Percentiles rank a stretch among this genome's conserved stretches.
These are phyloP conservation scores for Fermentozyma sake DNA, from an alignment of 1,139 yeast species.

Conservation along the genomic window DNA sequence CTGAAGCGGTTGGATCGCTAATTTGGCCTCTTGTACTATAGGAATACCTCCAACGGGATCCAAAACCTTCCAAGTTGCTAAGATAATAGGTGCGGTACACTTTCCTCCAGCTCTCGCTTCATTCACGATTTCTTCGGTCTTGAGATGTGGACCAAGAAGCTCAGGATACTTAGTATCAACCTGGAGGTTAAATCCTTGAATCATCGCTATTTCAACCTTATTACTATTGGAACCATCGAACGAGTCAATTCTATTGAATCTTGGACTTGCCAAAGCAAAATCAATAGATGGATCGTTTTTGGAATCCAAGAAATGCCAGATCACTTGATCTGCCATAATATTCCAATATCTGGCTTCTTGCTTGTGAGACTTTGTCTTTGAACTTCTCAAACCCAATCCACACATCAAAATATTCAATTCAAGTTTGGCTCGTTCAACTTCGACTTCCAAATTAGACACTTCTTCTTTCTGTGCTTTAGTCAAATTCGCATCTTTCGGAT, in stretches of 20 bases:
- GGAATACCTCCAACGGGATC: conserved; percentile 86
- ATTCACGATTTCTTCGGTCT: conserved; percentile 6
- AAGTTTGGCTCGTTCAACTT: conserved; percentile 49
- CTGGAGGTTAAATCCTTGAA: conserved; percentile 70
- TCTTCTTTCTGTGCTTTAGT: conserved; percentile 22
- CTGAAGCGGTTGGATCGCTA: conserved; percentile 64
- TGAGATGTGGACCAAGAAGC: conserved; percentile 52
- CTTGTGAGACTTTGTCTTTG: conserved; percentile 28
- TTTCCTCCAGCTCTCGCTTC: too few relatives aligned
- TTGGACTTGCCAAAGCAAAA: conserved; percentile 60
- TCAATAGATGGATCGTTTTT: conserved; percentile 65
- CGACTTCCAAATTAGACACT: conserved; percentile 46
- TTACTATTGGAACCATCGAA: conserved; percentile 57
- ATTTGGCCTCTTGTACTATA: conserved; percentile 41
- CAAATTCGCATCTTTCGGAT: conserved; percentile 23
- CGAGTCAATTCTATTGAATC: conserved; percentile 55
- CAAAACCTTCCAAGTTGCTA: conserved; percentile 66
- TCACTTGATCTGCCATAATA: conserved; percentile 57
- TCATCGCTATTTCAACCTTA: conserved; percentile 52
- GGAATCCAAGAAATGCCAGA: conserved; percentile 61
- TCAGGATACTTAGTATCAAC: conserved; percentile 66
- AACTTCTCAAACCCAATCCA: conserved; percentile 53
- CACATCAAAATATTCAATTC: conserved; percentile 65
- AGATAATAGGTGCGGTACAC: conserved; percentile 53
- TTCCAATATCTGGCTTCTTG: conserved; percentile 29